These are phyloP conservation scores for Melanopsichium pennsylvanicum DNA, from an alignment of 1,284 basidiomycete species.

Conservation along the genomic window DNA sequence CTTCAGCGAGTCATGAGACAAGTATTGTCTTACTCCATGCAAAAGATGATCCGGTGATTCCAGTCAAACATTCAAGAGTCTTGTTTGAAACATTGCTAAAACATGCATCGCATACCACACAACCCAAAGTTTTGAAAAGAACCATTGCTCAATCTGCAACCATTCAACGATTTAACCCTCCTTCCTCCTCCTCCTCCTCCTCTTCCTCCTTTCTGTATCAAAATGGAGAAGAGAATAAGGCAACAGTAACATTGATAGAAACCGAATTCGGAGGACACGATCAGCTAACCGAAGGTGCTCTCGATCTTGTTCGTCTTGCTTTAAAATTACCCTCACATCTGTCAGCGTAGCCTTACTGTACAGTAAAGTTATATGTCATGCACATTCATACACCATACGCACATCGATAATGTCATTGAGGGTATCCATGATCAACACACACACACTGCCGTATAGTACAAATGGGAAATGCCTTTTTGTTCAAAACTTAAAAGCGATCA, in stretches of 20 bases:
- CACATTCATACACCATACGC: no score
- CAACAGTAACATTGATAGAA: conserved; percentile 33
- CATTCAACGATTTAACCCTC: conserved; percentile 14
- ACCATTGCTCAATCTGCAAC: conserved; percentile 17
- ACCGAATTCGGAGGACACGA: conserved; percentile 51
- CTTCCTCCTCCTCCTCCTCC: no score
- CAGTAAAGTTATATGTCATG: no score
- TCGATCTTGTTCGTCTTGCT: conserved; percentile 36
- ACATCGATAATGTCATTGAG: no score
- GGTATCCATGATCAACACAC: no score
- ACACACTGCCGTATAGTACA: no score
- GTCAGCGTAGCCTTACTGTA: not conserved
- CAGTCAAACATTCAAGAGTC: conserved; percentile 77
- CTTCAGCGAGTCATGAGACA: conserved; percentile 53
- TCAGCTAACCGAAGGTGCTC: conserved; percentile 40
- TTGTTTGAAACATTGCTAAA: no score
- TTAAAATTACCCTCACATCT: conserved; percentile 19
- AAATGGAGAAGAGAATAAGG: not conserved
- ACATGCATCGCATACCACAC: no score
- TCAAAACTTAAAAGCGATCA: conserved; percentile 9
- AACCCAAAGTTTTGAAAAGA: not conserved
- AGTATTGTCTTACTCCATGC: conserved; percentile 82
- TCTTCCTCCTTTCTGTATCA: no score
- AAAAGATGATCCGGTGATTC: conserved; percentile 81
- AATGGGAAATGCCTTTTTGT: no score